A percentile compares a stretch with the other conserved stretches of the same genome.
phyloP scores from a whole-genome alignment of 2,329 filamentous ascomycete species.

The Pseudocercospora fijiensis region DNA sequence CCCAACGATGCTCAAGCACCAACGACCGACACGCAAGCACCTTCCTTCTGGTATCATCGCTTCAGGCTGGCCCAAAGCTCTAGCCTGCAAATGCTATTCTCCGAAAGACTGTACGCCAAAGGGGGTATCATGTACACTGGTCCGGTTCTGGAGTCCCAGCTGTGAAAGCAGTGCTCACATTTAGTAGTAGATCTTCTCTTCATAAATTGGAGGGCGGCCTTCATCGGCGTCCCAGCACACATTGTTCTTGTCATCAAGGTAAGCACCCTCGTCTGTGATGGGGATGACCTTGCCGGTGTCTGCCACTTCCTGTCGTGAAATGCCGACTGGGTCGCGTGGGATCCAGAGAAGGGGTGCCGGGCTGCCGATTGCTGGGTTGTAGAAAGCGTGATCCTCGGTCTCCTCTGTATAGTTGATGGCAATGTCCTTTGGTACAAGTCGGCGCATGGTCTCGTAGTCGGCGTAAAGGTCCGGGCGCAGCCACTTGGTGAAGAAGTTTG shows the following conservation, averaged over 20 bases:
- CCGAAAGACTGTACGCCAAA: not conserved
- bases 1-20: not conserved
- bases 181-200: slow-evolving; percentile 57
- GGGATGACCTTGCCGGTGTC: slow-evolving; percentile 70
- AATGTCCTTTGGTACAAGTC: slow-evolving; percentile 62
- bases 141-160: slow-evolving; percentile 8
- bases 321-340: slow-evolving; percentile 69
- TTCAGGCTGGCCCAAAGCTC: slow-evolving; percentile 10
- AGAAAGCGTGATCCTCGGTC: slow-evolving; percentile 67
- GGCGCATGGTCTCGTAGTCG: slow-evolving; percentile 69
- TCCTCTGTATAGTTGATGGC: slow-evolving; percentile 61
- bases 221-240: slow-evolving; percentile 59
- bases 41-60: slow-evolving; percentile 13
- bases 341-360: slow-evolving; percentile 77
- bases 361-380: slow-evolving; percentile 67
- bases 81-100: not conserved
- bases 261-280: slow-evolving; percentile 77
- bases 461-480: slow-evolving; percentile 75
- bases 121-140: slow-evolving; percentile 17
- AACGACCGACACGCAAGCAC: slow-evolving; percentile 1
- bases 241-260: slow-evolving; percentile 68
- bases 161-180: slow-evolving; percentile 1
- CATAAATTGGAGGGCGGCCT: slow-evolving; percentile 59
- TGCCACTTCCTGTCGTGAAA: slow-evolving; percentile 73
- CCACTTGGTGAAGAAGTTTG: slow-evolving; percentile 65